phyloP scores from a whole-genome alignment of 2,329 filamentous ascomycete species.

The Epichloe aotearoae region DNA sequence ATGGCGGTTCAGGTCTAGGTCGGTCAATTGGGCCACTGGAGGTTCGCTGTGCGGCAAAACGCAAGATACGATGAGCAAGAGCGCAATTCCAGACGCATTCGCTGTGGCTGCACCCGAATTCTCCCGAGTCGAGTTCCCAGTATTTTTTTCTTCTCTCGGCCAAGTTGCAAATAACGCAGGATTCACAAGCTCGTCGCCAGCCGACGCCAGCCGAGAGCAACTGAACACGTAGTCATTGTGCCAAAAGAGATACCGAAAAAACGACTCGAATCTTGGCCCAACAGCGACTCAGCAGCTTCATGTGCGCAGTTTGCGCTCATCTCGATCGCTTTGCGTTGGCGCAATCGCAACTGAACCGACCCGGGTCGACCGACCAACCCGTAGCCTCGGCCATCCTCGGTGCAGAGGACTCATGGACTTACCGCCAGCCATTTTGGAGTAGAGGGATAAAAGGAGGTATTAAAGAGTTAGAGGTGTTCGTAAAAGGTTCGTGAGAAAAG shows the following conservation, averaged over 20 bases:
- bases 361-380: background rate
- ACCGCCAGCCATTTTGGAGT: conserved; percentile 32
- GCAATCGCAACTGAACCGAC: conserved; percentile 11
- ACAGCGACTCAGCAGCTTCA: background rate
- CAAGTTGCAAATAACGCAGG: conserved; percentile 2
- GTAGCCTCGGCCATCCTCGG: background rate
- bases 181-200: background rate
- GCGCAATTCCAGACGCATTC: background rate
- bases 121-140: background rate
- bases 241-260: background rate
- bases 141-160: background rate
- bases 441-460: conserved; percentile 5
- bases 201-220: background rate
- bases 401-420: conserved; percentile 16
- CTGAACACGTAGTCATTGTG: background rate
- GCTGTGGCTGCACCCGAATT: background rate
- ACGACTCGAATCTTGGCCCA: background rate
- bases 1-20: background rate
- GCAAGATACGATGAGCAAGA: background rate
- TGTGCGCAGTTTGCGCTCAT: background rate
- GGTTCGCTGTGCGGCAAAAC: background rate
- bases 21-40: background rate
- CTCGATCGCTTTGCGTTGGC: conserved; percentile 4
- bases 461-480: conserved; percentile 5
- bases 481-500: conserved; percentile 5